Percentiles rank a stretch among this genome's conserved stretches.
Evolutionary conservation across 148 eudicot genomes (phyloP).

Genomic region (Silene uniflora): DNA sequence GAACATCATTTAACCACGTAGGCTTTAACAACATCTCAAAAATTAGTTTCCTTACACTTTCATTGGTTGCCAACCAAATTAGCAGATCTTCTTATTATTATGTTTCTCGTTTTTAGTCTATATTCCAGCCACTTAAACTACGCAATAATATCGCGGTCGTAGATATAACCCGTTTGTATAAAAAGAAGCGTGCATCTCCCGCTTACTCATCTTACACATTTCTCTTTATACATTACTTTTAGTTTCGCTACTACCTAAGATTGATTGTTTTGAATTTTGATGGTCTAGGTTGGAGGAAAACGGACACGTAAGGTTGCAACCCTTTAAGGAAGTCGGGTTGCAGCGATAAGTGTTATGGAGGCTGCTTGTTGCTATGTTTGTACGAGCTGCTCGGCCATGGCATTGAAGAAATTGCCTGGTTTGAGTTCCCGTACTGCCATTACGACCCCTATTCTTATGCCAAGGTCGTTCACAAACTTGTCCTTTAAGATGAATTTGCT

Average conservation of each 20-base stretch:
- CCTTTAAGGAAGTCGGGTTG: not conserved
- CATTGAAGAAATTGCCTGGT: slow-evolving; percentile 5
- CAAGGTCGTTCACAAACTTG: not conserved
- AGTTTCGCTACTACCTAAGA: too few species aligned
- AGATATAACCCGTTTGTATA: not conserved
- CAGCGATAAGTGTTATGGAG: slow-evolving; percentile 20
- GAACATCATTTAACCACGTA: slow-evolving; percentile 19
- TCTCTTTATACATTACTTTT: not conserved
- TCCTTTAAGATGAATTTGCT: slow-evolving; percentile 21
- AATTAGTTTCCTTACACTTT: not conserved
- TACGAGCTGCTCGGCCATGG: slow-evolving; percentile 1
- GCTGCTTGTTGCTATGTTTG: slow-evolving; percentile 22
- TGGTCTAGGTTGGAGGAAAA: slow-evolving; percentile 4
- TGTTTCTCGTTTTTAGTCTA: slow-evolving; percentile 1
- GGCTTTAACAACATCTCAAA: not conserved
- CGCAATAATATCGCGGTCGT: slow-evolving; percentile 3
- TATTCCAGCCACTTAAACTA: slow-evolving; percentile 11
- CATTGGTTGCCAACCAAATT: slow-evolving; percentile 19
- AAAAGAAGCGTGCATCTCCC: slow-evolving; percentile 5
- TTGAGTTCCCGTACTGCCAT: not conserved
- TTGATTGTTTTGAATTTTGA: not conserved
- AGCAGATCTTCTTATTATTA: slow-evolving; percentile 1
- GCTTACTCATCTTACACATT: slow-evolving; percentile 3
- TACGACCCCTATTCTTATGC: not conserved
- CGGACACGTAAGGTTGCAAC: not conserved